Base-by-base conservation (phyloP, 169 alveolate species). In the Plasmodium inui region DNA sequence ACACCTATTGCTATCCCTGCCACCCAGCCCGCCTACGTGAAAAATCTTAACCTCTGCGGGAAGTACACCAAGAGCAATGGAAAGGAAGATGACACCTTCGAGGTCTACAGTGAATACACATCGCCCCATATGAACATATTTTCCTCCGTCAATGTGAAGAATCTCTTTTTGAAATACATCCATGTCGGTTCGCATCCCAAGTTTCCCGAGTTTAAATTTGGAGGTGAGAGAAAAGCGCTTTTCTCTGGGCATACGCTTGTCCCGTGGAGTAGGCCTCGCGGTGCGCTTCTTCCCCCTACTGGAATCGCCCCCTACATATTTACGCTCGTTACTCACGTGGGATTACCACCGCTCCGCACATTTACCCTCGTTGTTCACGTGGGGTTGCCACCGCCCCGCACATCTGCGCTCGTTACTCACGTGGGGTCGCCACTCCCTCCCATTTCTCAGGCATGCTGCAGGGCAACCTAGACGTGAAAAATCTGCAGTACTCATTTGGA, bases 71-170 rank as follows among this genome's bases (percentile, higher is more conserved):
- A 84, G 26, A 84, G 30, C 10, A 84, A 30, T 73, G 82, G 32
- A 73, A 84, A 84, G 57, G 84, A n/a, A 44, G 92, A 84, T 10
- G 92, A 84, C 39, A n/a, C 92, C 5, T 71, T 84, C 61, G 92
- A 84, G 53, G 84, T 84, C 0, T 84, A 84, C 26, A 74, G 92
- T 46, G 92, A 84, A n/a, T 84, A 84, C 57, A 12, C 72, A 5
- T 30, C 92, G 22, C 70, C 73, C 0, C n/a, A 73, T 61, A 84
- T 46, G 84, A 84, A 50, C 78, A 10, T 84, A 44, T 84, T 84
- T 71, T 84, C 92, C 37, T 84, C 92, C 6, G 57, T 84, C 34
- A 84, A 84, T 30, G 92, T 84, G 5, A 26, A 83, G 19, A 84
- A 84, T 30, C 73, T 84, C 22, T 72, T 74, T 44, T 84, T 84